Percentiles rank a stretch among this genome's conserved stretches.
phyloP scores from a whole-genome alignment of 2,329 filamentous ascomycete genomes.

The Thelonectria blattea region DNA sequence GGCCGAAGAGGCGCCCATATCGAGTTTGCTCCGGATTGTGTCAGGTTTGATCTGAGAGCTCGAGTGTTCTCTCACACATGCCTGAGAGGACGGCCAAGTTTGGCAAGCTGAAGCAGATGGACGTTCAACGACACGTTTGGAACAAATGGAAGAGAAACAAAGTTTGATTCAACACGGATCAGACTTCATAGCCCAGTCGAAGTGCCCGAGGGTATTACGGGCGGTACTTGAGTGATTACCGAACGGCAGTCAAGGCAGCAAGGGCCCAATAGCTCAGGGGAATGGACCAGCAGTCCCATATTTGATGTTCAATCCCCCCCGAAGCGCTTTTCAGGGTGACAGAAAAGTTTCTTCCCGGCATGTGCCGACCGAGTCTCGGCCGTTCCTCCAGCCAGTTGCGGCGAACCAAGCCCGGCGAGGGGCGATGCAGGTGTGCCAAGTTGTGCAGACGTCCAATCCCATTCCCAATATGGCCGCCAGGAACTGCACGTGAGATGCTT shows the following conservation, averaged over 20 bases:
- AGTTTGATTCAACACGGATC: not conserved
- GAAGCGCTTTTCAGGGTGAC: not conserved
- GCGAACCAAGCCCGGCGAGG: not conserved
- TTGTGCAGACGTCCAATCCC: not conserved
- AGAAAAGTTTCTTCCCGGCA: not conserved
- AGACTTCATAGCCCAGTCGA: not conserved
- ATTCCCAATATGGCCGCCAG: not conserved
- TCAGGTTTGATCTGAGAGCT: too few species aligned
- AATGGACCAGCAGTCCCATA: not conserved
- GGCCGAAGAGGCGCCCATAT: conserved; percentile 16
- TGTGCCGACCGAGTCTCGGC: not conserved
- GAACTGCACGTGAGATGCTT: not conserved
- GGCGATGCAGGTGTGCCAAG: not conserved
- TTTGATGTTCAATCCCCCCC: not conserved
- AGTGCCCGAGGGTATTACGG: not conserved
- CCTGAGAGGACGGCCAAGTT: too few species aligned
- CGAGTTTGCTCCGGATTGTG: not conserved
- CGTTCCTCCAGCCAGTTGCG: not conserved
- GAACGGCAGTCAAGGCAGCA: not conserved
- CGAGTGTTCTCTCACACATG: too few species aligned
- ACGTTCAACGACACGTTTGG: not conserved
- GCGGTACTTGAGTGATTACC: not conserved
- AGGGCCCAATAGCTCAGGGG: not conserved
- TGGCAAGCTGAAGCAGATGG: not conserved
- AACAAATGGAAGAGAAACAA: not conserved